Conservation (phyloP, 768 basidiomycete genomes). For the Phylloporus sp. region DNA sequence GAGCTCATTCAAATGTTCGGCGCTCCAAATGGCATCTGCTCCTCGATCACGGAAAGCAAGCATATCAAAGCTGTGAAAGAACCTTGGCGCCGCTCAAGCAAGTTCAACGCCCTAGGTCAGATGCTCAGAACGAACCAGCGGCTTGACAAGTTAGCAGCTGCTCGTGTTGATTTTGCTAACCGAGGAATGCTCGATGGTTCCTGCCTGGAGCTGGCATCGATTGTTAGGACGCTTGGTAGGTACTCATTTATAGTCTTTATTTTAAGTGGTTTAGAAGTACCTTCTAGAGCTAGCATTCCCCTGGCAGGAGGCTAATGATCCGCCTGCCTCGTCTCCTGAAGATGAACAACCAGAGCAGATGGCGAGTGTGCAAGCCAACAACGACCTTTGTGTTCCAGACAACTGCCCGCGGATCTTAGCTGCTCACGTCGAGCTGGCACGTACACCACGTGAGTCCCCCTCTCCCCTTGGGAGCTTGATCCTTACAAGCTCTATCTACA, state of each 20-base stretch:
- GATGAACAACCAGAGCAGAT: no score
- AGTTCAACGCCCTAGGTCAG: not conserved
- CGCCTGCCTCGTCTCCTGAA: no score
- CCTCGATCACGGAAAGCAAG: not conserved
- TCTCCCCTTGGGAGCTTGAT: not conserved
- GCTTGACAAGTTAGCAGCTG: not conserved
- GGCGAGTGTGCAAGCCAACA: not conserved
- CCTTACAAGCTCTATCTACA: not conserved
- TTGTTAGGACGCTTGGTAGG: not conserved
- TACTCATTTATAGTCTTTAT: not conserved
- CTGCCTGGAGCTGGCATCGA: not conserved
- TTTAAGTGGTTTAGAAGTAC: no score
- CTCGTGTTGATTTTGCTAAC: not conserved
- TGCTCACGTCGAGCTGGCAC: not conserved
- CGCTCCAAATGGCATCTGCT: not conserved
- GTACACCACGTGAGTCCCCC: not conserved
- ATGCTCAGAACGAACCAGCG: not conserved
- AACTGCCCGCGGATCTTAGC: not conserved
- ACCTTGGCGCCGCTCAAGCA: not conserved
- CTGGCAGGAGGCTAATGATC: not conserved
- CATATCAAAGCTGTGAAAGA: slow-evolving; percentile 6
- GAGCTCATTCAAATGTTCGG: not conserved
- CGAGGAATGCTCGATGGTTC: not conserved
- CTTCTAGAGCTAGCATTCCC: no score
- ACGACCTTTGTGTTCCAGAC: not conserved